Evolutionary conservation across 1,139 yeast genomes (phyloP).

Genomic region (Spencermartinsiella ligniputridi): DNA sequence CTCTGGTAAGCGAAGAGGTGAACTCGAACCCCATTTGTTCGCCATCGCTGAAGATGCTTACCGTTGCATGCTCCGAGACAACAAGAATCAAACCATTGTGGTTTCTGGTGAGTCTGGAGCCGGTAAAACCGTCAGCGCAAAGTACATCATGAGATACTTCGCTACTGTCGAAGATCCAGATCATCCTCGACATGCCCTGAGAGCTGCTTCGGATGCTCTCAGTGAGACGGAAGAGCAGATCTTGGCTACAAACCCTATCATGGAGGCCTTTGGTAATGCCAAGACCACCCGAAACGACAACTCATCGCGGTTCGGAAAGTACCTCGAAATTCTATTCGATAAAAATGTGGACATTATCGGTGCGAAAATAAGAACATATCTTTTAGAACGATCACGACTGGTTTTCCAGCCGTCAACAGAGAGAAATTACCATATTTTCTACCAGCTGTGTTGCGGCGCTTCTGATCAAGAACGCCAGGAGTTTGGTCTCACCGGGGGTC

Average conservation of each 20-base stretch:
- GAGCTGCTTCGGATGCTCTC: slow-evolving; percentile 53
- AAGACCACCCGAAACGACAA: slow-evolving; percentile 96
- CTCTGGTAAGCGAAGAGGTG: slow-evolving; percentile 89
- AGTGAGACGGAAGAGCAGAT: slow-evolving; percentile 92
- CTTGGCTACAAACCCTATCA: slow-evolving; percentile 94
- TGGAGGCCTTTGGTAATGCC: slow-evolving; percentile 99
- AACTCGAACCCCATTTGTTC: slow-evolving; percentile 91
- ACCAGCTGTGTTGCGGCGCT: slow-evolving; percentile 83
- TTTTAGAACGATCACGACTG: slow-evolving; percentile 87
- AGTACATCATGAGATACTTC: slow-evolving; percentile 94
- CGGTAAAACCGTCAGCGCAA: slow-evolving; percentile 96
- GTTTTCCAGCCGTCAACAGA: slow-evolving; percentile 89
- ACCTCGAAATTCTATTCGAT: slow-evolving; percentile 85
- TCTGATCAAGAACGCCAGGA: slow-evolving; percentile 52
- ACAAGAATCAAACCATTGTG: slow-evolving; percentile 87
- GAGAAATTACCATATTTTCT: slow-evolving; percentile 92
- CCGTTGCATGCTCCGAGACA: slow-evolving; percentile 82
- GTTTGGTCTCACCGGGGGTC: slow-evolving; percentile 49
- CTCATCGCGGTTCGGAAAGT: slow-evolving; percentile 96
- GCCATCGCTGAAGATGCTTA: slow-evolving; percentile 99
- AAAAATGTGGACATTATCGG: slow-evolving; percentile 75
- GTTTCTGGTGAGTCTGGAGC: slow-evolving; percentile 99
- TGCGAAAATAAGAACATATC: slow-evolving; percentile 87
- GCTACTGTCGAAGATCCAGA: slow-evolving; percentile 83
- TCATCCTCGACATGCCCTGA: slow-evolving; percentile 27